phyloP scores from a whole-genome alignment of 2,329 filamentous ascomycete genomes.

The Arthrinium puccinioides region DNA sequence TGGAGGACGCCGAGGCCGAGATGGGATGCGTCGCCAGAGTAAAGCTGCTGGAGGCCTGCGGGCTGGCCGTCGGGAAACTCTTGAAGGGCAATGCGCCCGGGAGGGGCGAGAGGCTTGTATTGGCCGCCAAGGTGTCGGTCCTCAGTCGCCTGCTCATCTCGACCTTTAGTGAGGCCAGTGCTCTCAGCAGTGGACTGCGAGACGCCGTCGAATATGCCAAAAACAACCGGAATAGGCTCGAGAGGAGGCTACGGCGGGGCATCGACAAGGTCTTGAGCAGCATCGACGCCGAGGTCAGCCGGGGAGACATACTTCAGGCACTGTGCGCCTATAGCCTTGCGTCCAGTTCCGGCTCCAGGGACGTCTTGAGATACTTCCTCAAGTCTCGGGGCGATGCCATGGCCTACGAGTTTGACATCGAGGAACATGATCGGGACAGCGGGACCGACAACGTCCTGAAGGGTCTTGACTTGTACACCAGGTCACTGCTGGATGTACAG shows the following conservation, averaged over 20 bases:
- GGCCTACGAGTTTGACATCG: conserved; percentile 48
- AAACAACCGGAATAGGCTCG: conserved; percentile 55
- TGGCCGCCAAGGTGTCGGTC: conserved; percentile 66
- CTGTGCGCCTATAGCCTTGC: conserved; percentile 77
- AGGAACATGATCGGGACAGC: conserved; percentile 32
- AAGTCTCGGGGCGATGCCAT: conserved; percentile 65
- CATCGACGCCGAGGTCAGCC: conserved; percentile 43
- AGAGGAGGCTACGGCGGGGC: conserved; percentile 55
- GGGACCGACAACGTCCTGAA: conserved; percentile 46
- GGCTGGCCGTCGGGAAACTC: conserved; percentile 39
- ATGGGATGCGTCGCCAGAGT: conserved; percentile 31
- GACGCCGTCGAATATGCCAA: conserved; percentile 50
- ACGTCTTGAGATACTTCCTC: conserved; percentile 74
- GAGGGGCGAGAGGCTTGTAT: conserved; percentile 43
- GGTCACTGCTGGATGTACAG: conserved; percentile 72
- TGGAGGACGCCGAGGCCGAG: conserved; percentile 15
- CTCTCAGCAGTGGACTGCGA: conserved; percentile 23
- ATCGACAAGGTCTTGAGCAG: conserved; percentile 64
- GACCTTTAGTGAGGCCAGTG: conserved; percentile 50
- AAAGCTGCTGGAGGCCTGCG: conserved; percentile 45
- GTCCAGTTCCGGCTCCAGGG: conserved; percentile 70
- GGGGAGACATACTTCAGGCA: conserved; percentile 58
- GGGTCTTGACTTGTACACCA: conserved; percentile 66
- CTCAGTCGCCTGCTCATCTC: conserved; percentile 70
- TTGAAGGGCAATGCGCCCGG: conserved; percentile 24